These are phyloP conservation scores for Tolypocladium pustulatum DNA, from an alignment of 2,329 filamentous ascomycete genomes.

Conservation along the genomic window DNA sequence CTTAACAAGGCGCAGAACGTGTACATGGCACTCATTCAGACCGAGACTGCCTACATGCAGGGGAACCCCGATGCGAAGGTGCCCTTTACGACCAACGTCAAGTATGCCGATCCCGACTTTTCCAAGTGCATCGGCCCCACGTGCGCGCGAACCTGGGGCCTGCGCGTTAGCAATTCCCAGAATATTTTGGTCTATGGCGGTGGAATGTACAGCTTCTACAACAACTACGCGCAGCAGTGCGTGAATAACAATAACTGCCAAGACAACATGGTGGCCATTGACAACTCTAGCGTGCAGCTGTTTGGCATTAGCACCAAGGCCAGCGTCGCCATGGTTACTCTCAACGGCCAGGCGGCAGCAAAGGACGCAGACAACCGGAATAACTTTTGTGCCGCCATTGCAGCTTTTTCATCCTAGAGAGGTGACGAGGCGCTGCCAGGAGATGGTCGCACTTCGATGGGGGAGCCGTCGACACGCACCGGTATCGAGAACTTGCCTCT, in stretches of 20 bases:
- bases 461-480: not conserved
- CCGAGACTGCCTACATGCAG: conserved; percentile 84
- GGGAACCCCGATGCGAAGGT: conserved; percentile 64
- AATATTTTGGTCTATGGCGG: conserved; percentile 62
- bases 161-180: conserved; percentile 57
- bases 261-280: conserved; percentile 64
- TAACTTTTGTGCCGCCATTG: conserved; percentile 53
- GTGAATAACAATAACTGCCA: conserved; percentile 61
- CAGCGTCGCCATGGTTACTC: conserved; percentile 59
- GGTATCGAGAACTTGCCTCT: not conserved
- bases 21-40: conserved; percentile 77
- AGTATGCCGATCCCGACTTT: conserved; percentile 62
- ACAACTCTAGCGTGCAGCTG: conserved; percentile 54
- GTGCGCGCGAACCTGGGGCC: conserved; percentile 69
- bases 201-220: conserved; percentile 73
- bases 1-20: conserved; percentile 66
- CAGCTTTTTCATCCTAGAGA: conserved; percentile 25
- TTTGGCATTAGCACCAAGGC: conserved; percentile 68
- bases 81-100: conserved; percentile 49
- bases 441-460: not conserved
- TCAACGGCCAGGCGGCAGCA: conserved; percentile 43
- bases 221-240: conserved; percentile 68
- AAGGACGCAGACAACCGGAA: conserved; percentile 53
- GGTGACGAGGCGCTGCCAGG: conserved; percentile 4
- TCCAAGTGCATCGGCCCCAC: conserved; percentile 36